Evolutionary conservation across 495 filamentous ascomycete species (phyloP), one percentile per base, ranked within the genome.

Genomic region (Aspergillus indologenus): DNA sequence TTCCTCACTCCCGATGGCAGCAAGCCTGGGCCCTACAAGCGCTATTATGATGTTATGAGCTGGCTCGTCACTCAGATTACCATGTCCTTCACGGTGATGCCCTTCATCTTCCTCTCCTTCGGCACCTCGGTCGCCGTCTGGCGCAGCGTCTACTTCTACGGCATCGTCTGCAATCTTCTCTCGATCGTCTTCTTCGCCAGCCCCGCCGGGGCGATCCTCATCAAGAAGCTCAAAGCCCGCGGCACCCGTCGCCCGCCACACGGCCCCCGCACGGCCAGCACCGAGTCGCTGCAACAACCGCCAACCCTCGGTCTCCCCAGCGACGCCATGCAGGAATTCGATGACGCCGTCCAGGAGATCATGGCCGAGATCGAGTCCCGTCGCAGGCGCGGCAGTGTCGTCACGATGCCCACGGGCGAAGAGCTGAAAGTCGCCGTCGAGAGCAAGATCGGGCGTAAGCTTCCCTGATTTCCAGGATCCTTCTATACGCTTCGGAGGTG

Each of bases 91-190:
- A 80, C 84, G 53, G 87, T 83, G 1, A 78, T 87, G 1, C 93
- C 94, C 2, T 98, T 98, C 75, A 79, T 96, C 55, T 74, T 96
- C 48, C 85, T 97, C 12, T 76, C 78, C 29, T 83, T 97, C 61
- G 68, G 71, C 19, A 77, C 81, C 49, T 90, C 87, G 1, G 68
- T 95, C 34, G 69, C 73, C 5, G 85, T 90, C 58, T 98, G 94
- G 94, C 66, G 81, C 0, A 83, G 88, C 29, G 87, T 95, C n/a
- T 92, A 96, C 72, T 96, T 90, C 78, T 98, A 96, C 75, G 84
- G 84, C 42, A 75, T 92, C 62, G 60, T 93, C 50, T 84, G 84
- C 48, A 87, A 85, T n/a, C 70, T 75, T 31, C 66, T 72, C 3
- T 82, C 85, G 24, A 79, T 91, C 56, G 85, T 73, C 5, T 89